phyloP scores from a whole-genome alignment of 108 stramenopile species.

The Cyclotella kingstonii region DNA sequence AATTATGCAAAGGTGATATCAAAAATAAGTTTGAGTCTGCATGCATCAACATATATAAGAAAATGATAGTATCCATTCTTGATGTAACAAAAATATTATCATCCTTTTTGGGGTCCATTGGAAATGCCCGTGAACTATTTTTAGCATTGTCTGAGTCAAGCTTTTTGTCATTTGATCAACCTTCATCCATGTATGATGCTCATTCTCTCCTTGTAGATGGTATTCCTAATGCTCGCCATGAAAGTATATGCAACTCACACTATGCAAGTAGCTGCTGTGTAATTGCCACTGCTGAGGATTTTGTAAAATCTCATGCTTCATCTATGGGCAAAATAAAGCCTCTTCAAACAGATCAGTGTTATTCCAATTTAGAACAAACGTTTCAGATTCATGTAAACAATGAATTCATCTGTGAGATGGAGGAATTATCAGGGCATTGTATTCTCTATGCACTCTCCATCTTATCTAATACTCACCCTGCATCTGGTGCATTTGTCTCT shows the following conservation, averaged over 20 bases:
- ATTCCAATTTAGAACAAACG: slow-evolving; percentile 46
- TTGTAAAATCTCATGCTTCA: slow-evolving; percentile 32
- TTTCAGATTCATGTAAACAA: slow-evolving; percentile 63
- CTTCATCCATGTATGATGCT: slow-evolving; percentile 26
- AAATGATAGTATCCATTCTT: slow-evolving; percentile 18
- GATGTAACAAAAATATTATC: slow-evolving; percentile 25
- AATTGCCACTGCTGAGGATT: slow-evolving; percentile 53
- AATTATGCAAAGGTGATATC: slow-evolving; percentile 32
- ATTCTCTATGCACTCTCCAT: slow-evolving; percentile 51
- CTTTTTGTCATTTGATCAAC: slow-evolving; percentile 14
- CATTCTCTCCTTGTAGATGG: slow-evolving; percentile 52
- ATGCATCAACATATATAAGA: slow-evolving; percentile 18
- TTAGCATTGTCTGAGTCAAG: slow-evolving; percentile 41
- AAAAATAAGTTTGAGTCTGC: slow-evolving; percentile 17
- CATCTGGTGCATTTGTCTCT: slow-evolving; percentile 48
- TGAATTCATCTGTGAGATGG: slow-evolving; percentile 51
- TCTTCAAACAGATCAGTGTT: neutral
- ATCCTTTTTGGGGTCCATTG: slow-evolving; percentile 58
- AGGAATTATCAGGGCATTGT: slow-evolving; percentile 45
- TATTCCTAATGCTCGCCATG: slow-evolving; percentile 63
- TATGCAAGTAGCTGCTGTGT: slow-evolving; percentile 55
- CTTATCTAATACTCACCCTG: slow-evolving; percentile 56
- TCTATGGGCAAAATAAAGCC: slow-evolving; percentile 14
- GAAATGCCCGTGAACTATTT: slow-evolving; percentile 69
- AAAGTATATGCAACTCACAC: slow-evolving; percentile 62